Evolutionary conservation across 768 basidiomycete species (phyloP).

Genomic region (Tricholoma bakamatsutake): DNA sequence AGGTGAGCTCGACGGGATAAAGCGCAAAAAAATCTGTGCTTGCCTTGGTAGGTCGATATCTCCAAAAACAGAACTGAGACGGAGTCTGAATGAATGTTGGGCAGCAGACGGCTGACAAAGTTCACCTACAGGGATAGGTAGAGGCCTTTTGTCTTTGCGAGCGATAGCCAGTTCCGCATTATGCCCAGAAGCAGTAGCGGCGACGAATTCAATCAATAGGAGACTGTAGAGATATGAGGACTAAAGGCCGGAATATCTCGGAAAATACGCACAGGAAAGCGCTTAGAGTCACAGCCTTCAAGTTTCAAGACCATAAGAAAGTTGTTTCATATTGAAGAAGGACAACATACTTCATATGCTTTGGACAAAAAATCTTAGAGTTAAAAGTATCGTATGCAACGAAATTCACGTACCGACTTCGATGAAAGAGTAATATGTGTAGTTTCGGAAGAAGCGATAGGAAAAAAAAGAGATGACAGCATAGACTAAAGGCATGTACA

Average conservation of each 20-base stretch:
- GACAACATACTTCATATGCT: constrained; percentile 61
- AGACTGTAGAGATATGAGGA: constrained; percentile 36
- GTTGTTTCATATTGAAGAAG: neutral
- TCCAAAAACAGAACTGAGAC: constrained; percentile 70
- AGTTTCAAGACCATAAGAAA: neutral
- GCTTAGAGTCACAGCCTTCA: constrained; percentile 71
- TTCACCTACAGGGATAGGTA: constrained; percentile 56
- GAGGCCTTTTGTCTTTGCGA: constrained; percentile 69
- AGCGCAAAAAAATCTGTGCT: neutral
- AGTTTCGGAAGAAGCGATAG: constrained; percentile 77
- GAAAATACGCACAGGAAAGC: constrained; percentile 68
- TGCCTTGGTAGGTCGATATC: constrained; percentile 78
- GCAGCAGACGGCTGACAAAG: neutral
- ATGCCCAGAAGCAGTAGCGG: constrained; percentile 57
- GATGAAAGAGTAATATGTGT: constrained; percentile 47
- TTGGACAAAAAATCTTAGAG: constrained; percentile 1
- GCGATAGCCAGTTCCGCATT: constrained; percentile 62
- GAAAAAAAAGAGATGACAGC: constrained; percentile 82
- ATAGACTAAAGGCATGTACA: constrained; percentile 83
- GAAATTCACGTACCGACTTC: constrained; percentile 30
- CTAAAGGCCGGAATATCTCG: neutral
- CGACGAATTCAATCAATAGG: constrained; percentile 81
- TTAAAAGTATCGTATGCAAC: neutral
- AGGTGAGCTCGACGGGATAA: neutral
- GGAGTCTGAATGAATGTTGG: neutral